Conservation (phyloP, 805 yeast species). For the Ogataea parapolymorpha region DNA sequence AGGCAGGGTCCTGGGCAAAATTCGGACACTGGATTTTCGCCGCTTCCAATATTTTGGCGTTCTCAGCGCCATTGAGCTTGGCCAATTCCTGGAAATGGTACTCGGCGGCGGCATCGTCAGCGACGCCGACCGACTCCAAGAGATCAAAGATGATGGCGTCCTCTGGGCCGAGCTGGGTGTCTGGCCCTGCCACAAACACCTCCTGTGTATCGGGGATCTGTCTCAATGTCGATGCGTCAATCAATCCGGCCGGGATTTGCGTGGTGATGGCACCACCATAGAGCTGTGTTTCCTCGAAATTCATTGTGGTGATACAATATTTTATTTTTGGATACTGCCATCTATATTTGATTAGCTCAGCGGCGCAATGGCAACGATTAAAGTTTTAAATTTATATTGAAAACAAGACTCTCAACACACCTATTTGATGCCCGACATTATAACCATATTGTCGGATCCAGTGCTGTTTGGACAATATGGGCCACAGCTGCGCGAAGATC, state of each 20-base stretch:
- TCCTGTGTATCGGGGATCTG: slow-evolving; percentile 94
- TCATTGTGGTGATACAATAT: slow-evolving; percentile 8
- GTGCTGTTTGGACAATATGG: slow-evolving; percentile 22
- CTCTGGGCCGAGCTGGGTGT: slow-evolving; percentile 35
- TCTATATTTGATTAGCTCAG: slow-evolving; percentile 2
- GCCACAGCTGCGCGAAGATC: slow-evolving; percentile 16
- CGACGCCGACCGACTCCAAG: slow-evolving; percentile 45
- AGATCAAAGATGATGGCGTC: slow-evolving; percentile 65
- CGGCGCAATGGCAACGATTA: neutral
- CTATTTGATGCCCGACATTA: slow-evolving; percentile 11
- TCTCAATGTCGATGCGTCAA: slow-evolving; percentile 77
- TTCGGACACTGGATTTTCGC: slow-evolving; percentile 7
- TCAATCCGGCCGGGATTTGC: slow-evolving; percentile 52
- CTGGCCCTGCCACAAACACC: slow-evolving; percentile 54
- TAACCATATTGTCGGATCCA: slow-evolving; percentile 24
- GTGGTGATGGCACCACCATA: slow-evolving; percentile 83
- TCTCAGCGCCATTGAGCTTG: slow-evolving; percentile 35
- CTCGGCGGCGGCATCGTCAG: slow-evolving; percentile 38
- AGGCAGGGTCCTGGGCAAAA: slow-evolving; percentile 25
- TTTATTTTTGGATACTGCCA: neutral
- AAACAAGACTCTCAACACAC: neutral
- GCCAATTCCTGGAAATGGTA: slow-evolving; percentile 57
- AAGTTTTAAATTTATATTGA: neutral
- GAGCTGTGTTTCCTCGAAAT: slow-evolving; percentile 32
- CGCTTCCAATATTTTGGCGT: slow-evolving; percentile 8